A percentile compares a stretch with the other conserved stretches of the same genome.
phyloP scores from a whole-genome alignment of 352 stramenopile species.

The Phytophthora citrophthora region DNA sequence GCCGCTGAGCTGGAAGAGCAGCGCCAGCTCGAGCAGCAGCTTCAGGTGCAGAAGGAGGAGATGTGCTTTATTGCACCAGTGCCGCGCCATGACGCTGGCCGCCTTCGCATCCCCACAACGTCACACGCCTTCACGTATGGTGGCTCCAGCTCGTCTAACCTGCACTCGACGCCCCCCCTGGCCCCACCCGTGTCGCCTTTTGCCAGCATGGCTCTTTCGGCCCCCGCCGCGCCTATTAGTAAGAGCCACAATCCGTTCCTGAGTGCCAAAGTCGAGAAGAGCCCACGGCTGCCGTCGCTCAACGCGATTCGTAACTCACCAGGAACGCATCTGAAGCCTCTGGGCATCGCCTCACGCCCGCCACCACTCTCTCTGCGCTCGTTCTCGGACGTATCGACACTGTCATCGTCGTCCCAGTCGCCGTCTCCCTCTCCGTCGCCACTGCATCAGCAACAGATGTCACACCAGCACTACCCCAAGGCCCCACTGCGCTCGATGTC shows the following conservation, averaged over 20 bases:
- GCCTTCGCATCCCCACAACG: conserved; percentile 25
- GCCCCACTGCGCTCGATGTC: conserved; percentile 34
- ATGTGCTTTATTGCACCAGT: conserved; percentile 77
- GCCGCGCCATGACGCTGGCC: conserved; percentile 41
- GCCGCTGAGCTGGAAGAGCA: conserved; percentile 67
- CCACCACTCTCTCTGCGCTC: conserved; percentile 65
- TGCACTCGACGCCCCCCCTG: conserved; percentile 56
- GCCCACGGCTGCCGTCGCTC: conserved; percentile 69
- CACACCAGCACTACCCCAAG: conserved; percentile 34
- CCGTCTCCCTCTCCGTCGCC: conserved; percentile 46
- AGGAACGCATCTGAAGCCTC: conserved; percentile 51
- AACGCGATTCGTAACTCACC: conserved; percentile 76
- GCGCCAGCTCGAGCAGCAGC: conserved; percentile 74
- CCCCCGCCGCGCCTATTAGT: conserved; percentile 53
- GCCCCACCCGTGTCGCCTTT: conserved; percentile 74
- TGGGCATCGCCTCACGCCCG: conserved; percentile 64
- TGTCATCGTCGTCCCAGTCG: conserved; percentile 51
- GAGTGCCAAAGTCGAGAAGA: conserved; percentile 62
- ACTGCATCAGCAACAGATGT: conserved; percentile 36
- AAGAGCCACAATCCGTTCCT: conserved; percentile 71
- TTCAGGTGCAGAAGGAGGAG: conserved; percentile 77
- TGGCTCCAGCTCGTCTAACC: conserved; percentile 49
- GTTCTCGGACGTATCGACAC: conserved; percentile 57
- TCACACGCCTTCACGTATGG: conserved; percentile 73
- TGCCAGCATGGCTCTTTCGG: conserved; percentile 72